Conservation (phyloP, 441 rosid genomes). For the Croton setiger region DNA sequence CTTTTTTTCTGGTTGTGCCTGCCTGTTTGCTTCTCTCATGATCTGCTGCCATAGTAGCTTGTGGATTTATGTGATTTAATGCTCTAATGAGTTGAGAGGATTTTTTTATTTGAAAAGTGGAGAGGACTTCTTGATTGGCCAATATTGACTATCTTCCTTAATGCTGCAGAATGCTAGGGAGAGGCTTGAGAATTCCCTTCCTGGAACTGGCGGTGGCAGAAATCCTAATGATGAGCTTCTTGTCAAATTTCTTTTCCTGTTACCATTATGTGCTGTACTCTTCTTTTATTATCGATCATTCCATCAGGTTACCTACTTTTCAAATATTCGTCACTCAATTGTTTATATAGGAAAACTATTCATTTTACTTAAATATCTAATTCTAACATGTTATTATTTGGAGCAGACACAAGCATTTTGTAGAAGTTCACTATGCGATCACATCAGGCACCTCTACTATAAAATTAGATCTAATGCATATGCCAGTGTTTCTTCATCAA, state of each 20-base stretch:
- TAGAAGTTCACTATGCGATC: constrained; percentile 61
- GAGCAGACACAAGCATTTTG: constrained; percentile 58
- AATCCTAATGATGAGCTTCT: constrained; percentile 63
- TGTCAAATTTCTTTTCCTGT: constrained; percentile 66
- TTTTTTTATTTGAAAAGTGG: not conserved
- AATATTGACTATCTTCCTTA: constrained; percentile 17
- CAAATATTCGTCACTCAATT: constrained; percentile 11
- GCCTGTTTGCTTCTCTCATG: not conserved
- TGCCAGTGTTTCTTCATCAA: constrained; percentile 53
- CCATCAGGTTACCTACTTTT: constrained; percentile 45
- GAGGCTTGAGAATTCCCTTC: constrained; percentile 73
- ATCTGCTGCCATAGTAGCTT: not conserved
- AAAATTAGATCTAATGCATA: constrained; percentile 58
- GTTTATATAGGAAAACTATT: constrained; percentile 3
- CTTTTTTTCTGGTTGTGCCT: not conserved
- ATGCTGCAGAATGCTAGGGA: constrained; percentile 63
- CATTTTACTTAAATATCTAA: constrained; percentile 16
- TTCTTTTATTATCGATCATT: constrained; percentile 53
- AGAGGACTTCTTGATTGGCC: not conserved
- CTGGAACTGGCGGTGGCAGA: constrained; percentile 90
- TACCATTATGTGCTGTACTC: constrained; percentile 60
- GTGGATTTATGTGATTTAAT: not conserved
- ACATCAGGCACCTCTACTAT: constrained; percentile 60
- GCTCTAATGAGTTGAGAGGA: not conserved
- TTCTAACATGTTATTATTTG: constrained; percentile 18